Conservation (phyloP, 139 green algal genomes). For the Picochlorum sp. region DNA sequence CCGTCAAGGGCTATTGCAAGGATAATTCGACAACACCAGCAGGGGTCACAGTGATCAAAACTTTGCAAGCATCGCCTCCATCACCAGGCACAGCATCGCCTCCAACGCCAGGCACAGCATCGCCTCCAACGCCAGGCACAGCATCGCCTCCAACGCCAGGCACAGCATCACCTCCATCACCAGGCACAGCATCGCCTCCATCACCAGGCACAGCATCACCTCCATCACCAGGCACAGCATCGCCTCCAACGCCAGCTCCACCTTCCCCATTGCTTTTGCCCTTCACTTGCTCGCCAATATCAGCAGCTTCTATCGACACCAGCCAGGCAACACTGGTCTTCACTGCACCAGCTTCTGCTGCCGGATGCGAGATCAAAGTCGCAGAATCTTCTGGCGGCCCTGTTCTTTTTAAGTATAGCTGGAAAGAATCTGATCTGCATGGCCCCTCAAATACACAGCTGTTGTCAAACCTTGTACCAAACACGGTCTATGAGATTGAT, state of each 20-base stretch:
- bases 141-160: neutral
- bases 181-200: neutral
- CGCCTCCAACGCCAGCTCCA: too few species aligned
- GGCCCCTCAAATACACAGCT: neutral
- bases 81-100: neutral
- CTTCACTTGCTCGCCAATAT: neutral
- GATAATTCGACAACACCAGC: neutral
- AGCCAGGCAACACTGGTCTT: neutral
- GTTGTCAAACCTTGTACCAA: neutral
- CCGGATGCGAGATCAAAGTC: neutral
- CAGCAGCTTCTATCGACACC: neutral
- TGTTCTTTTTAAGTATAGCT: neutral
- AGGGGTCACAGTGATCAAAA: neutral
- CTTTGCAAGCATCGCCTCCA: too few species aligned
- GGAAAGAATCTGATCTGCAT: neutral
- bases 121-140: neutral
- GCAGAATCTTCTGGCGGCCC: neutral
- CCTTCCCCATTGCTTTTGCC: neutral
- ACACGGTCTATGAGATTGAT: neutral
- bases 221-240: neutral
- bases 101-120: too few species aligned
- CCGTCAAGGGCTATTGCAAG: neutral
- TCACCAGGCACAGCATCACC: too few species aligned
- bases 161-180: neutral
- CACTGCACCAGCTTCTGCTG: neutral